These are phyloP conservation scores for Claviceps monticola DNA, from an alignment of 2,329 filamentous ascomycete genomes.

Conservation along the genomic window DNA sequence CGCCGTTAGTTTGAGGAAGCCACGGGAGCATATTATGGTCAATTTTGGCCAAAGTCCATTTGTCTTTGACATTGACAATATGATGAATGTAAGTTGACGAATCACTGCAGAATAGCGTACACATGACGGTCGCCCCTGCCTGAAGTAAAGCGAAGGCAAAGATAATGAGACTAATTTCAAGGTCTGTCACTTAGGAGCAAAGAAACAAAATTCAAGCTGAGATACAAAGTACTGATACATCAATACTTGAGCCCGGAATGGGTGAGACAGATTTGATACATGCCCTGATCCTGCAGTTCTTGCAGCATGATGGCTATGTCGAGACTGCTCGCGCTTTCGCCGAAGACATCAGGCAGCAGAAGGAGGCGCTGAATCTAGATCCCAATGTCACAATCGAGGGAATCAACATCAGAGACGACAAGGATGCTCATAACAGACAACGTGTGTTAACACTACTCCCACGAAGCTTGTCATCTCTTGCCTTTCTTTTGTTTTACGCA, in stretches of 20 bases:
- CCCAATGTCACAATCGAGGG: constrained; percentile 36
- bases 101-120: too few species aligned
- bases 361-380: constrained; percentile 51
- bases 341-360: constrained; percentile 63
- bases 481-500: too few species aligned
- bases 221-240: constrained; percentile 45
- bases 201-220: constrained; percentile 42
- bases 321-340: constrained; percentile 85
- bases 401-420: constrained; percentile 62
- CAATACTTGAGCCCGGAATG: constrained; percentile 45
- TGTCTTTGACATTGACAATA: constrained; percentile 77
- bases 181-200: constrained; percentile 35
- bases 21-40: constrained; percentile 44
- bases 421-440: constrained; percentile 77
- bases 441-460: constrained; percentile 35
- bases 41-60: constrained; percentile 68
- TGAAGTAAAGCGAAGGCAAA: too few species aligned
- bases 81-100: constrained; percentile 52
- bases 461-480: neutral
- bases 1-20: constrained; percentile 49
- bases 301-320: constrained; percentile 90
- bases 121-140: too few species aligned
- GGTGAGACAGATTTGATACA: constrained; percentile 71
- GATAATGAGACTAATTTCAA: too few species aligned
- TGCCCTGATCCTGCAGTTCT: constrained; percentile 67